Conservation (phyloP, 441 rosid genomes). For the Bruguiera hainesii region DNA sequence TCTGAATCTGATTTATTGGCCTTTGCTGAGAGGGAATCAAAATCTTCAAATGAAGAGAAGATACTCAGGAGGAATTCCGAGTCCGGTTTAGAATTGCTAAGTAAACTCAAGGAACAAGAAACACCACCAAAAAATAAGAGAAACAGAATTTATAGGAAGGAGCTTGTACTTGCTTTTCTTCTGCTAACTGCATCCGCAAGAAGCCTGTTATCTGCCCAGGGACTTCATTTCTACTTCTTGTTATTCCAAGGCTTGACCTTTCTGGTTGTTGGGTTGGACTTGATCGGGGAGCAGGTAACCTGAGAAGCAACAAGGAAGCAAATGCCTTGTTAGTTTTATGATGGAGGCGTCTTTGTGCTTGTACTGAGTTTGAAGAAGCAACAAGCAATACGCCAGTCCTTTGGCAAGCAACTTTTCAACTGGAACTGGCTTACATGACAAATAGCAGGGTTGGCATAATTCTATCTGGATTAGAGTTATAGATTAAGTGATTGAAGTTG, state of each 20-base stretch:
- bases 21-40: slow-evolving; percentile 69
- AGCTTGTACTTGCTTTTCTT: slow-evolving; percentile 79
- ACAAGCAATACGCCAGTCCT: slow-evolving; percentile 12
- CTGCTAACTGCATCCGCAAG: slow-evolving; percentile 85
- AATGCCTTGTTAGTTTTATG: not conserved
- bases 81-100: slow-evolving; percentile 60
- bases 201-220: slow-evolving; percentile 82
- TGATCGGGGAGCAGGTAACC: slow-evolving; percentile 93
- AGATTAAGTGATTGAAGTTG: too few relatives aligned
- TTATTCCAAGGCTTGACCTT: slow-evolving; percentile 85
- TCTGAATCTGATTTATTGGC: slow-evolving; percentile 81
- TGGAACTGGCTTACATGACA: too few relatives aligned
- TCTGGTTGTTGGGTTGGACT: slow-evolving; percentile 85
- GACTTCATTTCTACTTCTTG: slow-evolving; percentile 92
- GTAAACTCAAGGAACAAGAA: slow-evolving; percentile 57
- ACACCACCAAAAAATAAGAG: slow-evolving; percentile 32
- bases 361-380: slow-evolving; percentile 16
- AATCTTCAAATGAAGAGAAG: slow-evolving; percentile 45
- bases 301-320: slow-evolving; percentile 23
- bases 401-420: not conserved
- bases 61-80: slow-evolving; percentile 65
- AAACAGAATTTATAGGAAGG: slow-evolving; percentile 70
- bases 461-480: too few relatives aligned
- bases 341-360: not conserved
- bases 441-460: too few relatives aligned